phyloP scores from a whole-genome alignment of 768 basidiomycete species.

The Trametes sanguinea region DNA sequence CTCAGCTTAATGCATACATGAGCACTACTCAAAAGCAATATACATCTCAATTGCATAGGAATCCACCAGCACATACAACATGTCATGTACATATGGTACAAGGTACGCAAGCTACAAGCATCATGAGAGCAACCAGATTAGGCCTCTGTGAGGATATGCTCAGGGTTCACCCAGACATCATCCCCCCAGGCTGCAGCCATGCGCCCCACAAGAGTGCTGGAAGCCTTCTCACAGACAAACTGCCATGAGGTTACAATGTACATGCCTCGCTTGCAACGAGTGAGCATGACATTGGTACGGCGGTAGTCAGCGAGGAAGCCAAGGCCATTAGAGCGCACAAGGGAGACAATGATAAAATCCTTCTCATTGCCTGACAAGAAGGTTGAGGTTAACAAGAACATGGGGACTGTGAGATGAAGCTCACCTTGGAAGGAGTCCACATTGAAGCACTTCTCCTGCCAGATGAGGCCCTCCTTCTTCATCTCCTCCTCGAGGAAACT shows the following conservation, averaged over 20 bases:
- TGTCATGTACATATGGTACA: not conserved
- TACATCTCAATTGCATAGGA: not conserved
- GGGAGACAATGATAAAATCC: conserved; percentile 71
- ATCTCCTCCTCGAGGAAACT: conserved; percentile 57
- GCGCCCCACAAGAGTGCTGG: conserved; percentile 46
- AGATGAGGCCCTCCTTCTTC: conserved; percentile 49
- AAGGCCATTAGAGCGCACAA: conserved; percentile 61
- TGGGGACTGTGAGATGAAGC: conserved; percentile 1
- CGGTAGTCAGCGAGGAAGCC: conserved; percentile 69
- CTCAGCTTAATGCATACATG: not conserved
- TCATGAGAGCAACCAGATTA: conserved; percentile 10
- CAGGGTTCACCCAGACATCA: conserved; percentile 39
- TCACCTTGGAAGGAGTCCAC: conserved; percentile 82
- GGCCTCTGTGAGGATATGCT: conserved; percentile 40
- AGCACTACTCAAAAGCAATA: not conserved
- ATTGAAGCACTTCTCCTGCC: conserved; percentile 74
- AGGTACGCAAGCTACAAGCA: conserved; percentile 15
- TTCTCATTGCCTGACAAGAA: conserved; percentile 72
- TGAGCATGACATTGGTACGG: conserved; percentile 87
- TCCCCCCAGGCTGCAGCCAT: conserved; percentile 38
- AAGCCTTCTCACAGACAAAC: conserved; percentile 58
- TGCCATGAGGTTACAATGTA: conserved; percentile 63
- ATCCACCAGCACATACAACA: not conserved
- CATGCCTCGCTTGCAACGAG: conserved; percentile 78
- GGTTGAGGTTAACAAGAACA: no score